Base-by-base conservation (phyloP, 768 basidiomycete genomes). In the Boletus huronensis region DNA sequence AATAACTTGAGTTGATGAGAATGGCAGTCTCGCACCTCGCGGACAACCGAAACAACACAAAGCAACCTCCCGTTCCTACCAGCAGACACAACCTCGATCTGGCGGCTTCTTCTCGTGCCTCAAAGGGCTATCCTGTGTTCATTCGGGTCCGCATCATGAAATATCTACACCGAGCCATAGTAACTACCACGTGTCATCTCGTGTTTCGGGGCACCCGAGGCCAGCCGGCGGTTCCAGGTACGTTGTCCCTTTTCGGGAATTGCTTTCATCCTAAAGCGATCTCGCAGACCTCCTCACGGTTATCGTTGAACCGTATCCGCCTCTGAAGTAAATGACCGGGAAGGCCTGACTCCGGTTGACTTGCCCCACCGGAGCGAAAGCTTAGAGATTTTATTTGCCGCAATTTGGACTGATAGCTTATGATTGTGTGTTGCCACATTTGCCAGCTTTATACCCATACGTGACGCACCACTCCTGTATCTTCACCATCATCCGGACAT, bases 11-110 rank as follows among this genome's bases (percentile, higher is more conserved):
- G 3, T 21, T 49, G 19, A 52, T 29, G 17, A 34, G 3, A 32
- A 5, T 44, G 43, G n/a, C 16, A 63, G 60, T 1, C 52, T 48
- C 13, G 35, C 23, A 3, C 19, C 52, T 34, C 60, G 56, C 16
- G 56, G 56, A 1, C 2, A 21, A 35, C 36, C 11, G 17, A 16
- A n/a, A 1, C 3, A 26, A 2, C 1, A 3, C 6, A 1, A 19
- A 7, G 2, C 38, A n/a, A 3, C 32, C 14, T 1, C 9, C 14
- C 23, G 6, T 8, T 29, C 28, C 13, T 2, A 16, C 44, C 26
- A 44, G 17, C 6, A 6, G 1, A 5, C 25, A 19, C n/a, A 11
- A 0, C n/a, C 6, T 25, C 39, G 17, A 16, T 21, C 44, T 13
- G 21, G 50, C 5, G 31, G 57, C n/a, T 13, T 14, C 19, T 36